Conservation (phyloP, 2,329 filamentous ascomycete genomes). For the Arthroderma sp. region DNA sequence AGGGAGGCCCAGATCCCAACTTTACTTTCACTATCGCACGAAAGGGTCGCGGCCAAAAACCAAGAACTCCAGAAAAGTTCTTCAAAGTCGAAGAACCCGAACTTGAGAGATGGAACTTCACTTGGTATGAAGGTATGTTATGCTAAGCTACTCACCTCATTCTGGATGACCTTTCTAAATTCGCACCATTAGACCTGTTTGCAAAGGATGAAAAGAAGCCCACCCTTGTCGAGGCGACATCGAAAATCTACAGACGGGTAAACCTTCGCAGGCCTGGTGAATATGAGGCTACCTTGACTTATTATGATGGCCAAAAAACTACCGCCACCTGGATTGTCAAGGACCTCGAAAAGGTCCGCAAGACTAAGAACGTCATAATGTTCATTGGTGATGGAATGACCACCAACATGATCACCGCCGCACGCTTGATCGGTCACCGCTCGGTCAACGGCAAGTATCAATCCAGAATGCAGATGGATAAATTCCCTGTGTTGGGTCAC, state of each 20-base stretch:
- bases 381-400: constrained; percentile 64
- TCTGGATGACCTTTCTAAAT: not conserved
- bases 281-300: constrained; percentile 62
- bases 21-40: constrained; percentile 62
- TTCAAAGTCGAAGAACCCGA: constrained; percentile 58
- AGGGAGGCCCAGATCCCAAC: constrained; percentile 55
- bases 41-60: constrained; percentile 34
- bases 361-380: constrained; percentile 72
- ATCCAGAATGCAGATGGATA: constrained; percentile 60
- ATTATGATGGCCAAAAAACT: constrained; percentile 60
- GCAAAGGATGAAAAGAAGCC: constrained; percentile 56
- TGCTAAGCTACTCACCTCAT: not conserved
- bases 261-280: constrained; percentile 66
- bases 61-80: constrained; percentile 48
- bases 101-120: constrained; percentile 69
- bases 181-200: constrained; percentile 46
- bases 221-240: constrained; percentile 64
- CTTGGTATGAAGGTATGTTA: constrained; percentile 58
- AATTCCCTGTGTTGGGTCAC: constrained; percentile 74
- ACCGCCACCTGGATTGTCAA: constrained; percentile 66
- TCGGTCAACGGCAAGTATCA: constrained; percentile 75
- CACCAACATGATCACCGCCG: constrained; percentile 43
- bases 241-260: constrained; percentile 64
- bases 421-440: constrained; percentile 68
- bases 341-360: constrained; percentile 53